Percentiles rank a stretch among this genome's conserved stretches.
These are phyloP conservation scores for Stereum hirsutum DNA, from an alignment of 1,284 basidiomycete genomes.

Conservation along the genomic window DNA sequence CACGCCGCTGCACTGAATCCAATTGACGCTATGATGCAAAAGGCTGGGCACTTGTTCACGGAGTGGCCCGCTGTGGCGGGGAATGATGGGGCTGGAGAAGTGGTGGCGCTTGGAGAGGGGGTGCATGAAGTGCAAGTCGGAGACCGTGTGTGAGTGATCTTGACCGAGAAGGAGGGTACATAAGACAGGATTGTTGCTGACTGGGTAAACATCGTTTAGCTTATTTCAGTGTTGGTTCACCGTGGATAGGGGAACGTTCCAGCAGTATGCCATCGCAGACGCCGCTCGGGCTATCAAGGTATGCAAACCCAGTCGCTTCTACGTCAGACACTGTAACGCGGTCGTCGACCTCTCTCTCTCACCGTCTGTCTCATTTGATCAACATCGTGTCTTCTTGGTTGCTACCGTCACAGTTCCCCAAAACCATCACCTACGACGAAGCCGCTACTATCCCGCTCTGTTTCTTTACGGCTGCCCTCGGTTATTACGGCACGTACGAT, in stretches of 20 bases:
- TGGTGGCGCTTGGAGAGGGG: constrained; percentile 29
- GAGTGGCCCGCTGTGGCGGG: constrained; percentile 36
- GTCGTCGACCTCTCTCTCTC: too few relatives aligned
- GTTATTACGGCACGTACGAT: constrained; percentile 5
- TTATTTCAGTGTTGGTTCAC: constrained; percentile 1
- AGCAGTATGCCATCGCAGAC: constrained; percentile 7
- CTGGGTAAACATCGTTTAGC: not conserved
- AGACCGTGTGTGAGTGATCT: constrained; percentile 4
- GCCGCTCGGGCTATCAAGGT: constrained; percentile 7
- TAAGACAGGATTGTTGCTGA: too few relatives aligned
- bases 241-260: constrained; percentile 4
- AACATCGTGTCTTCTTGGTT: too few relatives aligned
- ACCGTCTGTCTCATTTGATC: too few relatives aligned
- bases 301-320: too few relatives aligned
- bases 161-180: too few relatives aligned
- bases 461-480: constrained; percentile 7
- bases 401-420: constrained; percentile 10
- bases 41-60: constrained; percentile 16
- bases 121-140: constrained; percentile 13
- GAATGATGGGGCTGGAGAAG: constrained; percentile 31
- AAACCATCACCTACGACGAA: constrained; percentile 8
- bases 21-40: constrained; percentile 30
- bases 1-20: constrained; percentile 25
- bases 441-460: constrained; percentile 9
- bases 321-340: too few relatives aligned